Conservation (phyloP, 2,329 filamentous ascomycete genomes). For the Sporothrix brunneoviolacea region DNA sequence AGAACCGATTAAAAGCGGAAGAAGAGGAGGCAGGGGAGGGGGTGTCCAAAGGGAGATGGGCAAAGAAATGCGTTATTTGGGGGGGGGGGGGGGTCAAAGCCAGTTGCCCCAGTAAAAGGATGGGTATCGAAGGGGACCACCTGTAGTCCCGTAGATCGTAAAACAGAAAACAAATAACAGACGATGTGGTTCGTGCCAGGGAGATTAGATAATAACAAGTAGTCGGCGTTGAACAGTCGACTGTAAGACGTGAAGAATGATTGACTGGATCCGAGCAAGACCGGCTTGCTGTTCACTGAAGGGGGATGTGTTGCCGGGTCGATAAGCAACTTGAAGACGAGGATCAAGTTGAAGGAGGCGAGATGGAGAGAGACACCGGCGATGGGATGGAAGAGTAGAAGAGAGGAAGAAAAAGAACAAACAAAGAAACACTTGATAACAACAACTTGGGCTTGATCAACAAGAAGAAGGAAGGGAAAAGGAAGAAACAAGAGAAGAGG, state of each 20-base stretch:
- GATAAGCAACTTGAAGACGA: slow-evolving; percentile 12
- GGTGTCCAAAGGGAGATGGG: no score
- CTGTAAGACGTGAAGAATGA: slow-evolving; percentile 30
- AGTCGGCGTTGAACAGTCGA: not conserved
- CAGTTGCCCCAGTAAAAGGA: slow-evolving; percentile 14
- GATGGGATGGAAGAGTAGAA: slow-evolving; percentile 15
- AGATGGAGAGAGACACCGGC: not conserved
- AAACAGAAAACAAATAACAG: not conserved
- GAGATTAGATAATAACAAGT: slow-evolving; percentile 17
- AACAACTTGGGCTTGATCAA: slow-evolving; percentile 31
- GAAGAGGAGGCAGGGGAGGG: not conserved
- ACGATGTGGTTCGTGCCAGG: slow-evolving; percentile 13
- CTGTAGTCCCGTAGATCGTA: slow-evolving; percentile 10
- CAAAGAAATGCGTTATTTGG: no score
- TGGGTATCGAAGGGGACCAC: slow-evolving; percentile 9
- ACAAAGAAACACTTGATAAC: slow-evolving; percentile 10
- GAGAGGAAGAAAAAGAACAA: not conserved
- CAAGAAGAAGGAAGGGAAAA: slow-evolving; percentile 25
- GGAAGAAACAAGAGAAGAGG: slow-evolving; percentile 25
- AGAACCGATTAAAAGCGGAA: not conserved
- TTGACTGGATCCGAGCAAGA: slow-evolving; percentile 51
- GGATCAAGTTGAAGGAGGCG: not conserved
- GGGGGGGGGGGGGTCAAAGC: no score
- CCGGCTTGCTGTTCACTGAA: slow-evolving; percentile 50
- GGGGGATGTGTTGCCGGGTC: slow-evolving; percentile 8